Evolutionary conservation across 768 basidiomycete genomes (phyloP), one percentile per base, ranked within the genome.

Genomic region (Russula emetica): DNA sequence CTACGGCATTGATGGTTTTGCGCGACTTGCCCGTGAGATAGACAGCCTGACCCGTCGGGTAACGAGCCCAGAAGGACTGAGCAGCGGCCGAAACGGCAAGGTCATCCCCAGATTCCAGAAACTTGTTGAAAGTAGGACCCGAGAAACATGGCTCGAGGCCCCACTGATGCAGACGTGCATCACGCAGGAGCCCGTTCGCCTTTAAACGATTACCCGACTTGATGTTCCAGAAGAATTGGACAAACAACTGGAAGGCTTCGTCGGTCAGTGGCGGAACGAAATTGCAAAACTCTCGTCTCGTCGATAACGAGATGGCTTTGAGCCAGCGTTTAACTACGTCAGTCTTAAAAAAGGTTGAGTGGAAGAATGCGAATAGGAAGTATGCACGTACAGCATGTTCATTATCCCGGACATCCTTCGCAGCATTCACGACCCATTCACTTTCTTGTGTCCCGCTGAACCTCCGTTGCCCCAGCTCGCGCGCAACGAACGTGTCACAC

Each of bases 181-280:
- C 59, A 26, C 18, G 59, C 53, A 53, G 64, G 47, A 44, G 57
- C n/a, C 24, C 18, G 11, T 20, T 56, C 66, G 38, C 60, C 51
- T n/a, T 58, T 18, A 2, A 18, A 18, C 24, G 45, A 6, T 53
- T 24, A 0, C 54, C 36, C 28, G 10, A 24, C 22, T 66, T 54
- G 26, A 70, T 53, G 18, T 56, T 18, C 73, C 73, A 74, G 60
- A 69, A 73, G 58, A 71, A 72, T 34, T 58, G 60, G 47, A 73
- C 65, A 64, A 74, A 74, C 11, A 70, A n/a, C 26, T 66, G 40
- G 47, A 62, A 47, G 5, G 55, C 34, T 8, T 61, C 44, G 1
- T 62, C 28, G 26, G 52, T 24, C 20, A 45, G 50, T 16, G 59
- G 24, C 16, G 30, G 47, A 20, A 58, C 16, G 40, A 56, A 51